These are phyloP conservation scores for Termitomyces sp. DNA, from an alignment of 768 basidiomycete species.

Conservation along the genomic window DNA sequence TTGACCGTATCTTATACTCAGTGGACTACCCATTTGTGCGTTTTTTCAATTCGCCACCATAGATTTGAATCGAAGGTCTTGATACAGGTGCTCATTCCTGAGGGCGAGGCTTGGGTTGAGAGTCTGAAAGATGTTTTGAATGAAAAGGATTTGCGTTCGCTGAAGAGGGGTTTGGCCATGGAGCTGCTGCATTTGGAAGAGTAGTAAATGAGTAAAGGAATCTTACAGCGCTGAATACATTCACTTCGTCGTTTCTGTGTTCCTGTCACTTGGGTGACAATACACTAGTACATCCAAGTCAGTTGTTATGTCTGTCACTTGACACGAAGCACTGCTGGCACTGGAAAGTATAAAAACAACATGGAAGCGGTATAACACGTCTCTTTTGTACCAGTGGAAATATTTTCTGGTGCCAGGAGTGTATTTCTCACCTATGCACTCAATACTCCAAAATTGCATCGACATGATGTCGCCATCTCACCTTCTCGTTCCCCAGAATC, in stretches of 20 bases:
- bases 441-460: no score
- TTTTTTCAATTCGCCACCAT: neutral
- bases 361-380: no score
- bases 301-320: no score
- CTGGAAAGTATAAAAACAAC: no score
- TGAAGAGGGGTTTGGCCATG: slow-evolving; percentile 23
- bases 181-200: slow-evolving; percentile 23
- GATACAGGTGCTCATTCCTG: slow-evolving; percentile 15
- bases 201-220: neutral
- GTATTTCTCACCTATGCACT: no score
- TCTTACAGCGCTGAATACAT: neutral
- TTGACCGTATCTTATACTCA: slow-evolving; percentile 35
- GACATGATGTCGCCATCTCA: no score
- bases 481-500: no score
- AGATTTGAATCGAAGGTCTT: neutral
- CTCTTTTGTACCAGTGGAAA: no score
- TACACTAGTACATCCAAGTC: no score
- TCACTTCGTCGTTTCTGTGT: neutral
- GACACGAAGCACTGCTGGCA: no score
- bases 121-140: slow-evolving; percentile 15
- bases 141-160: slow-evolving; percentile 16
- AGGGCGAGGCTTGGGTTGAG: slow-evolving; percentile 20
- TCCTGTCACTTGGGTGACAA: no score
- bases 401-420: no score
- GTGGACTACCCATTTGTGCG: slow-evolving; percentile 31